Evolutionary conservation across 345 rosid species (phyloP).

Genomic region (Eucalyptus polyanthemos): DNA sequence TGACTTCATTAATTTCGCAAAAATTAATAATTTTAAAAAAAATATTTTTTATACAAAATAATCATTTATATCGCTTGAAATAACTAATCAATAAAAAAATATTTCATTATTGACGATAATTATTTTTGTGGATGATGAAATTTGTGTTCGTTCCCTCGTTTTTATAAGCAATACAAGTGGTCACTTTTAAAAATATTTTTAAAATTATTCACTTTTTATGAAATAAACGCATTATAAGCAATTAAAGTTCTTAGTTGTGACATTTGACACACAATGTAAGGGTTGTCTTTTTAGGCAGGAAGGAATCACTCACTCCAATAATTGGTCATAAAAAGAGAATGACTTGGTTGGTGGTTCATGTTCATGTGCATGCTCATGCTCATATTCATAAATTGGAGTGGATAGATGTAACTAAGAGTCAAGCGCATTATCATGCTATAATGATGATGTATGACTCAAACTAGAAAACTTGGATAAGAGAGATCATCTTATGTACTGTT

Average conservation of each 20-base stretch:
- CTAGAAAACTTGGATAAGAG: neutral
- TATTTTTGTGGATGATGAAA: neutral
- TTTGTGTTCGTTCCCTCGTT: fast-evolving
- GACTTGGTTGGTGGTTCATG: neutral
- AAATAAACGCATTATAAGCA: fast-evolving
- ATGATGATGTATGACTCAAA: neutral
- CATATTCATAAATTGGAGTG: neutral
- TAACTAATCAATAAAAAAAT: neutral
- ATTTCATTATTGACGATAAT: fast-evolving
- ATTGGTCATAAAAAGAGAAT: neutral
- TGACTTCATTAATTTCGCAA: neutral
- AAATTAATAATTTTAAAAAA: too few relatives aligned
- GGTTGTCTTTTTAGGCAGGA: neutral
- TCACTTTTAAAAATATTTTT: too few relatives aligned
- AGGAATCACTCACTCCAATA: neutral
- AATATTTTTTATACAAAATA: too few relatives aligned
- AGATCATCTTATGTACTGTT: neutral
- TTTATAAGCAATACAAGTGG: neutral
- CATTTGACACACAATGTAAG: neutral
- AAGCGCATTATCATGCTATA: neutral
- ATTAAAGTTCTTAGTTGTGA: neutral
- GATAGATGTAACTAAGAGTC: neutral
- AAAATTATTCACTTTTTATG: neutral
- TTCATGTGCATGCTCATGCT: neutral
- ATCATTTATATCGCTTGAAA: neutral